Conservation (phyloP, 768 basidiomycete genomes). For the Thelephora ganbajun region DNA sequence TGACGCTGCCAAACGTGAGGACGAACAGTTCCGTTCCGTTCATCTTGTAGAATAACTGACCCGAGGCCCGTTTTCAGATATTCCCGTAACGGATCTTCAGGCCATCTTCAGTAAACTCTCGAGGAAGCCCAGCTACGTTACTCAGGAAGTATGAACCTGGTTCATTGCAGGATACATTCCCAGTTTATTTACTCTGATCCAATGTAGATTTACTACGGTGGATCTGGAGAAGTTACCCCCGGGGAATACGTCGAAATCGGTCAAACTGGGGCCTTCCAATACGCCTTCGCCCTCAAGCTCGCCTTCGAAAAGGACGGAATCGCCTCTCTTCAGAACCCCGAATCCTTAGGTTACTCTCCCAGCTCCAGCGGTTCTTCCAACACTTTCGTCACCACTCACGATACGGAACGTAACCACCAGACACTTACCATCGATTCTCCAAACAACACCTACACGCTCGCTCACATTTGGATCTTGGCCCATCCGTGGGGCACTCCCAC, state of each 20-base stretch:
- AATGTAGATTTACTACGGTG: conserved; percentile 21
- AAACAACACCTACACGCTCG: conserved; percentile 49
- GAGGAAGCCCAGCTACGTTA: conserved; percentile 32
- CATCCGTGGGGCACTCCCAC: conserved; percentile 56
- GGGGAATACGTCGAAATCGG: conserved; percentile 42
- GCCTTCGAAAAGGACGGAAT: conserved; percentile 41
- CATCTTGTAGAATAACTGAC: background rate
- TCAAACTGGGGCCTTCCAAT: conserved; percentile 31
- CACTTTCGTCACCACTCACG: conserved; percentile 56
- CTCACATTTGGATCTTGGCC: conserved; percentile 50
- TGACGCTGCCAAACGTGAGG: conserved; percentile 51
- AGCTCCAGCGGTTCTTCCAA: conserved; percentile 21
- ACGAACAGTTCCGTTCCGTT: background rate
- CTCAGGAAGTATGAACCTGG: conserved; percentile 32
- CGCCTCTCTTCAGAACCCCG: conserved; percentile 34
- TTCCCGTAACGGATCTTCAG: conserved; percentile 34
- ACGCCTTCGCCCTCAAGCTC: conserved; percentile 33
- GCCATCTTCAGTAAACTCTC: conserved; percentile 36
- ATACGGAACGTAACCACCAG: conserved; percentile 49
- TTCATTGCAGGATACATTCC: background rate
- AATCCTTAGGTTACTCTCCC: conserved; percentile 26
- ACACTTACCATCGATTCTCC: conserved; percentile 48
- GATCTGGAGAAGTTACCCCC: conserved; percentile 38
- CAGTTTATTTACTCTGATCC: background rate
- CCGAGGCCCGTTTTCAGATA: conserved; percentile 26